phyloP scores from a whole-genome alignment of 805 yeast species.

The Candida oleophila region DNA sequence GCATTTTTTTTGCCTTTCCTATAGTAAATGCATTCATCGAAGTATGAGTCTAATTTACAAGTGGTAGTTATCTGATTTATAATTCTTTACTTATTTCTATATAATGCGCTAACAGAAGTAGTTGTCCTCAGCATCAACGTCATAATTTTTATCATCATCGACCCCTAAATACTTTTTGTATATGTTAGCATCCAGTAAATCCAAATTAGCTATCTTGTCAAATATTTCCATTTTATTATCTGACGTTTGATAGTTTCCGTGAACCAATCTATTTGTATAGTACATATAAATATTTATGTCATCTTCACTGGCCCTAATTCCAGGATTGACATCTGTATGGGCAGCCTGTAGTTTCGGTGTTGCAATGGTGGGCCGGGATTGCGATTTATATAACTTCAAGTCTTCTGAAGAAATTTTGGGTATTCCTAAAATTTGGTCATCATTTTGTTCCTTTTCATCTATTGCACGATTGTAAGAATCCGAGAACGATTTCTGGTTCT shows the following conservation, averaged over 20 bases:
- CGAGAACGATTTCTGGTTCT: not conserved
- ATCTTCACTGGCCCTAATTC: slow-evolving; percentile 1
- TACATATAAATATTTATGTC: slow-evolving; percentile 16
- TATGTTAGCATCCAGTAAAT: slow-evolving; percentile 17
- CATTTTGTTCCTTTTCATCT: not conserved
- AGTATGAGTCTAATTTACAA: no score
- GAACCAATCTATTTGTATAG: slow-evolving; percentile 8
- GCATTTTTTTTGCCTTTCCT: no score
- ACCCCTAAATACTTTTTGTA: slow-evolving; percentile 25
- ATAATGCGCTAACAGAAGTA: slow-evolving; percentile 15
- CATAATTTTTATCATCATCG: slow-evolving; percentile 18
- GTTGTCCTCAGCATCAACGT: slow-evolving; percentile 27
- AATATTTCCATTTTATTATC: not conserved
- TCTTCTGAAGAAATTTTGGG: slow-evolving; percentile 5
- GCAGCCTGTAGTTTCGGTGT: not conserved
- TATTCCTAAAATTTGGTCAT: slow-evolving; percentile 4
- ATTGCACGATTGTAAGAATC: not conserved
- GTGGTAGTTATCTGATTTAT: no score
- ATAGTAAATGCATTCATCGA: no score
- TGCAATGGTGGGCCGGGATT: slow-evolving; percentile 5
- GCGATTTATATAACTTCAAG: slow-evolving; percentile 12
- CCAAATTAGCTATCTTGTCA: slow-evolving; percentile 3
- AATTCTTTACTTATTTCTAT: not conserved
- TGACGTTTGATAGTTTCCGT: not conserved
- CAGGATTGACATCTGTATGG: not conserved